A percentile compares a stretch with the other conserved stretches of the same genome.
These are phyloP conservation scores for Stropharia rugosoannulata DNA, from an alignment of 768 basidiomycete genomes.

Conservation along the genomic window DNA sequence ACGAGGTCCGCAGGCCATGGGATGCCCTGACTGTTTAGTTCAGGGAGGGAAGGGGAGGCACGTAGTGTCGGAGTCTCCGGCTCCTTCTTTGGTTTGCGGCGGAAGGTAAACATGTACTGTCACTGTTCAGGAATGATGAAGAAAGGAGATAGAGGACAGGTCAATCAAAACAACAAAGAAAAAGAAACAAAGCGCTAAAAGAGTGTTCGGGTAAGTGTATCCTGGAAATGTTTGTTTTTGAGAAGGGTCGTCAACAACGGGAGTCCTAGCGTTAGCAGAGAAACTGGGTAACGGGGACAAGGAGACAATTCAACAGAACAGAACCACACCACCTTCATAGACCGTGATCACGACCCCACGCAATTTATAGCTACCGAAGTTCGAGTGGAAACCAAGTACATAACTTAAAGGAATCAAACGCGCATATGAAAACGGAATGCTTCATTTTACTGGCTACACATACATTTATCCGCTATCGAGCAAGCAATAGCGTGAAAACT, in stretches of 20 bases:
- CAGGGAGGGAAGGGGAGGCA: conserved; percentile 80
- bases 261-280: conserved; percentile 15
- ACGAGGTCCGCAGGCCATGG: conserved; percentile 86
- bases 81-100: conserved; percentile 62
- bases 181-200: conserved; percentile 21
- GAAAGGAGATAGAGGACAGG: conserved; percentile 14
- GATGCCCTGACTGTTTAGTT: conserved; percentile 71
- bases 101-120: conserved; percentile 68
- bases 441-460: conserved; percentile 21
- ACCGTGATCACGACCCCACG: conserved; percentile 4
- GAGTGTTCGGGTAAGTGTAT: conserved; percentile 12
- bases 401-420: background rate
- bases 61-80: conserved; percentile 51
- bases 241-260: background rate
- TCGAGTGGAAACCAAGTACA: conserved; percentile 11
- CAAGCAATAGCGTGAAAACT: conserved; percentile 14
- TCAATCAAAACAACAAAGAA: conserved; percentile 20
- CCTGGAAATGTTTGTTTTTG: conserved; percentile 3
- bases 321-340: conserved; percentile 10
- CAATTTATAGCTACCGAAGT: conserved; percentile 10
- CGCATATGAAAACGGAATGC: background rate
- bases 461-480: conserved; percentile 23
- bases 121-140: conserved; percentile 11
- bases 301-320: conserved; percentile 14
- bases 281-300: conserved; percentile 18